Evolutionary conservation across 2,329 filamentous ascomycete species (phyloP), one percentile per base, ranked within the genome.

Genomic region (Zymoseptoria passerinii): DNA sequence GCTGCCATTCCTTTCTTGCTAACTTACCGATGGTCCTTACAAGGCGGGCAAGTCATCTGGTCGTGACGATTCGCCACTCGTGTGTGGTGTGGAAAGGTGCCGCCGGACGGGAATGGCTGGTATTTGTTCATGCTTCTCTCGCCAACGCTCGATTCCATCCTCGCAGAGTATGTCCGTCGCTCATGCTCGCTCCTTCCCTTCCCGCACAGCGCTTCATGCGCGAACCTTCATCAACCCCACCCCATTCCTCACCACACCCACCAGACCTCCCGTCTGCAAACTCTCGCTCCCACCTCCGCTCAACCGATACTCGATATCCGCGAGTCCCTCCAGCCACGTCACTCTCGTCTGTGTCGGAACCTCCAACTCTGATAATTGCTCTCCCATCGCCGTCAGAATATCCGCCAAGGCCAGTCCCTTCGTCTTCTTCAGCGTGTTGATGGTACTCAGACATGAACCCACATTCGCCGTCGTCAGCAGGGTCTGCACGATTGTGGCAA

Each of bases 401-500:
- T 99, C 94, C 3, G 94, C 94, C 60, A 99, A 75, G 1, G 94
- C 94, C 52, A 99, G 78, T 0, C 94, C 94, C 68, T 94, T 90
- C 58, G 84, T 81, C 4, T 84, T 81, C 76, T 99, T 99, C 61
- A 99, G 80, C 0, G 89, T 85, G 70, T 94, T 94, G 73, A 99
- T 86, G 0, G 90, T 95, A 59, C 83, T 86, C 53, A 99, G 79
- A 70, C 92, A 96, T 35, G 89, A 90, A 1, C 89, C 95, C 53
- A 99, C 89, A 70, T 99, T 92, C 56, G 85, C 83, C 1, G 89
- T 96, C 56, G 83, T 85, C 28, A 97, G 82, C 29, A 99, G 80
- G 0, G 90, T 95, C 64, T 87, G 82, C 65, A 92, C 80, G 56
- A 99, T 97, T 66, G 88, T 84, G 64, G 83, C 81, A 69, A 97